phyloP scores from a whole-genome alignment of 2,329 filamentous ascomycete genomes.

The Waltergamsia citrina region DNA sequence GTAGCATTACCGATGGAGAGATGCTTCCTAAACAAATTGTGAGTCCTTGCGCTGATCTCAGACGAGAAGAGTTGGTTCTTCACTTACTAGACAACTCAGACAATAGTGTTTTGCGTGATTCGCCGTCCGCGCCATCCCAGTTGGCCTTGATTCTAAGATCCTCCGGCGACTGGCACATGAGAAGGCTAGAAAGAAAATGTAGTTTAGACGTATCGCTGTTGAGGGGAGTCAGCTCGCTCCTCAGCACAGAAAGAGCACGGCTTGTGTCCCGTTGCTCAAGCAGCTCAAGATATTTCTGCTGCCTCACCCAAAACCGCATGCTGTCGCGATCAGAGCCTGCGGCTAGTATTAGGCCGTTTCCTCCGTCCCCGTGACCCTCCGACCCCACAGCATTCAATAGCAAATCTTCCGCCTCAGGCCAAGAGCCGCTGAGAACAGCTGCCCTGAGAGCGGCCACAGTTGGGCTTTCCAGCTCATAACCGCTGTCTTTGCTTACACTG shows the following conservation, averaged over 20 bases:
- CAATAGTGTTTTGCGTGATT: slow-evolving; percentile 65
- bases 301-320: slow-evolving; percentile 81
- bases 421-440: slow-evolving; percentile 71
- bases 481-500: slow-evolving; percentile 70
- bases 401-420: slow-evolving; percentile 76
- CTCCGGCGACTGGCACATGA: slow-evolving; percentile 78
- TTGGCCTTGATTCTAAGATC: slow-evolving; percentile 67
- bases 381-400: slow-evolving; percentile 47
- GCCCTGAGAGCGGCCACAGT: slow-evolving; percentile 78
- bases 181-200: slow-evolving; percentile 75
- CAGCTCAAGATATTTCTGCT: slow-evolving; percentile 92
- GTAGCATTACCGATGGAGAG: slow-evolving; percentile 94
- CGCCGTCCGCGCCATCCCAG: slow-evolving; percentile 75
- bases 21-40: slow-evolving; percentile 59
- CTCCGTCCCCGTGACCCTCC: slow-evolving; percentile 17
- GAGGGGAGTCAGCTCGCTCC: slow-evolving; percentile 79
- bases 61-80: neutral
- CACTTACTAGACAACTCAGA: slow-evolving; percentile 73
- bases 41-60: neutral
- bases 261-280: slow-evolving; percentile 67
- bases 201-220: slow-evolving; percentile 69
- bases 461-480: slow-evolving; percentile 76
- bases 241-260: slow-evolving; percentile 71
- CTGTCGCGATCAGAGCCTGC: slow-evolving; percentile 65
- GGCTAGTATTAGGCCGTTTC: slow-evolving; percentile 62